Evolutionary conservation across 1,284 basidiomycete genomes (phyloP).

Genomic region (Pseudozyma hubeiensis): DNA sequence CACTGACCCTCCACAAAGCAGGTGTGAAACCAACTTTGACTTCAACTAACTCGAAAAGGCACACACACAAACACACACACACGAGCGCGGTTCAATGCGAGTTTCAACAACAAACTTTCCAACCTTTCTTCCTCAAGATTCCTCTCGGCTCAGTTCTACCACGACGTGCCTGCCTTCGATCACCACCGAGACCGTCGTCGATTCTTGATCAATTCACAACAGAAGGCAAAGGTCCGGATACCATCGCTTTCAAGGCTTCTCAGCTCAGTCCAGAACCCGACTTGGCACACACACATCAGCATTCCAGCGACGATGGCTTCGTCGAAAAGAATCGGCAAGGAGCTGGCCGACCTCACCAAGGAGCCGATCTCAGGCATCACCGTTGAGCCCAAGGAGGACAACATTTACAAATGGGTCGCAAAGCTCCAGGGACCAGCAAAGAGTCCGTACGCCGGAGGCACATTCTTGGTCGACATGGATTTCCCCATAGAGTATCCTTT

Average conservation of each 20-base stretch:
- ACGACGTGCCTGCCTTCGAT: background rate
- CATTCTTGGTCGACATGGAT: constrained; percentile 64
- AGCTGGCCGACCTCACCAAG: constrained; percentile 58
- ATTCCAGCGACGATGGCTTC: constrained; percentile 26
- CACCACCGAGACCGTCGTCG: background rate
- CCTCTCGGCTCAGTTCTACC: background rate
- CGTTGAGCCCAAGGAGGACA: constrained; percentile 55
- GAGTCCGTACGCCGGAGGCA: constrained; percentile 63
- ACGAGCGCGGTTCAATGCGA: background rate
- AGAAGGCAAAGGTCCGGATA: background rate
- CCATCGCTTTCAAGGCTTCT: too few species aligned
- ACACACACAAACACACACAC: background rate
- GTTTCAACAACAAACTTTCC: background rate
- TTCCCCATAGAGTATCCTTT: constrained; percentile 69
- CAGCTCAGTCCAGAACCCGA: too few species aligned
- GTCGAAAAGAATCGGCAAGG: constrained; percentile 51
- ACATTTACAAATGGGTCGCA: constrained; percentile 63
- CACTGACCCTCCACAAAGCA: background rate
- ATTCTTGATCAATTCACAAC: background rate
- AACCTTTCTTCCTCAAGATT: background rate
- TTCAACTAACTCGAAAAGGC: constrained; percentile 6
- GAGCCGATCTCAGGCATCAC: constrained; percentile 56
- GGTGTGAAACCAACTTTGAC: constrained; percentile 1
- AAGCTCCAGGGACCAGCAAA: constrained; percentile 48
- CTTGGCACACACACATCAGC: background rate